Base-by-base conservation (phyloP, 1,284 basidiomycete genomes). In the Apiotrichum gamsii region DNA sequence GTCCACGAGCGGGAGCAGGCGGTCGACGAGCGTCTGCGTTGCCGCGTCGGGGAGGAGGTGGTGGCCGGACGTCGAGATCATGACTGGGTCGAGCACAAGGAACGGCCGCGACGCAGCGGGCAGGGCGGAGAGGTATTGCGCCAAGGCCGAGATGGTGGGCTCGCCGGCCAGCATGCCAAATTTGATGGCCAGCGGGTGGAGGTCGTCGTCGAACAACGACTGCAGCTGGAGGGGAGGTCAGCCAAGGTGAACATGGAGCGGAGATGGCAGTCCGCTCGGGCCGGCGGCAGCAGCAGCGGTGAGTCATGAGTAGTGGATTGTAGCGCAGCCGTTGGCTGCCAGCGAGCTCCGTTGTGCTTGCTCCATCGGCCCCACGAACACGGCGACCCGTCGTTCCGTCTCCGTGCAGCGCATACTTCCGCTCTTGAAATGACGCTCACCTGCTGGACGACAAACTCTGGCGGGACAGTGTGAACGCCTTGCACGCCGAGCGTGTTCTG, bases 401-500 rank as follows among this genome's bases (percentile, higher is more conserved):
- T n/a, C n/a, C n/a, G n/a, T n/a, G n/a, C n/a, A n/a, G n/a, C n/a
- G n/a, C n/a, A n/a, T n/a, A n/a, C n/a, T n/a, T n/a, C n/a, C n/a
- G n/a, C n/a, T 28, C 8, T 28, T 28, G 8, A 28, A 28, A 28
- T 11, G 11, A 28, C 25, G 70, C 77, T 45, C 20, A 81, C 87
- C 77, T 87, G 85, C 64, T 82, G 76, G 45, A 75, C 74, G 38
- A 90, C 77, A 61, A 90, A 90, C 6, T 77, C 76, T 0, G 83
- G 77, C 0, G 85, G 82, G 2, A 78, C 65, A 2, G 80, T 74
- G 54, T 85, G 80, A 0, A 90, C 77, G 2, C 71, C 83, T 52
- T 87, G 81, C 0, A 96, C 90, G 5, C 90, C 90, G 0, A 72
- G 77, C 0, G 91, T 95, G 67, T 95, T 95, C 67, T 97, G 93